Percentiles rank a stretch among this genome's conserved stretches.
These are phyloP conservation scores for Colletotrichum costaricense DNA, from an alignment of 2,329 filamentous ascomycete species.

Conservation along the genomic window DNA sequence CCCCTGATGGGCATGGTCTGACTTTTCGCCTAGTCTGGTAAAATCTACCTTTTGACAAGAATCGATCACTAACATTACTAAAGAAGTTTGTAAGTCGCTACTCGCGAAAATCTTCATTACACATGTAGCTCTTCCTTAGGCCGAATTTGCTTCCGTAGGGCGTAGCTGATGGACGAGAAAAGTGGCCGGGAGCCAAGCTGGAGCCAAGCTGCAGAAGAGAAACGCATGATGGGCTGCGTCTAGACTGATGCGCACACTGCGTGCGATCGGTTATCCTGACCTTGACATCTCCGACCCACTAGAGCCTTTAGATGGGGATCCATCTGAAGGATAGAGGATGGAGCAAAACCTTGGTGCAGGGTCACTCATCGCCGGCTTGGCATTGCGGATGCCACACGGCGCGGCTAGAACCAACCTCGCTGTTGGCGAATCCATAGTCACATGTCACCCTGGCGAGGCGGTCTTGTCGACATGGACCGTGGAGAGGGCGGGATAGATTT, in stretches of 20 bases:
- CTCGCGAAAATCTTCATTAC: neutral
- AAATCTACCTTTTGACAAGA: neutral
- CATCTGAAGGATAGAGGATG: neutral
- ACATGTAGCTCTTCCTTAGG: neutral
- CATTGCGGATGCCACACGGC: neutral
- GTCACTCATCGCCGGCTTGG: neutral
- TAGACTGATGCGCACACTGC: neutral
- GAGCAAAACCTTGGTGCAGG: neutral
- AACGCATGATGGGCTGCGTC: neutral
- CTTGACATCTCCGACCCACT: neutral
- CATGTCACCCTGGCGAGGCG: neutral
- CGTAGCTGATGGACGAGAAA: neutral
- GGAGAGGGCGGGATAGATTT: neutral
- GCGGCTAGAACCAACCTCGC: neutral
- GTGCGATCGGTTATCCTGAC: neutral
- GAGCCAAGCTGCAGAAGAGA: neutral
- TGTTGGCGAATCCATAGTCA: neutral
- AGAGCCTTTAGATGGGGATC: neutral
- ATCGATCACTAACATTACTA: neutral
- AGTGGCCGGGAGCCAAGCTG: neutral
- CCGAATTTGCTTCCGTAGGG: neutral
- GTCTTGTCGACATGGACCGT: neutral
- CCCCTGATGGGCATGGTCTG: neutral
- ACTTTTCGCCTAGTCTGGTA: neutral
- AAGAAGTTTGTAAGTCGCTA: neutral